Evolutionary conservation across 2,329 filamentous ascomycete genomes (phyloP).

Genomic region (Colletotrichum incanum): DNA sequence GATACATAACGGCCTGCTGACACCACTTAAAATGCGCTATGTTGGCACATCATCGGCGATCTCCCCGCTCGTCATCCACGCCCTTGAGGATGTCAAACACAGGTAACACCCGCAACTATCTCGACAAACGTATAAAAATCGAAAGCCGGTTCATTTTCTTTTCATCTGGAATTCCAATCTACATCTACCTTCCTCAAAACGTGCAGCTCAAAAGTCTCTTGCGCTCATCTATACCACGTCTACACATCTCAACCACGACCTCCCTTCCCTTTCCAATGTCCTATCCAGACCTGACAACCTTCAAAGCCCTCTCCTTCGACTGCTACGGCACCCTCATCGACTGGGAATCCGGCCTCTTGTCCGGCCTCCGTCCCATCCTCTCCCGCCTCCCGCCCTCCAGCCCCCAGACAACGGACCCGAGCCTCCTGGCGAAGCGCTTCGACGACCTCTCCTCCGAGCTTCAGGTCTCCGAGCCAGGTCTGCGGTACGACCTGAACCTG

Average conservation of each 20-base stretch:
- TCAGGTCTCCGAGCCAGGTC: constrained; percentile 67
- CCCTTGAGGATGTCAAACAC: constrained; percentile 12
- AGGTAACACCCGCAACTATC: background rate
- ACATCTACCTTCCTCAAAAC: too few relatives aligned
- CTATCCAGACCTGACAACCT: constrained; percentile 43
- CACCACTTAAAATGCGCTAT: background rate
- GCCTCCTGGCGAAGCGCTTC: constrained; percentile 58
- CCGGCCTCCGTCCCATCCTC: constrained; percentile 66
- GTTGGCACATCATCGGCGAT: background rate
- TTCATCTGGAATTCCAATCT: too few relatives aligned
- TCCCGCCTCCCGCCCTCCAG: constrained; percentile 58
- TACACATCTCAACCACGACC: too few relatives aligned
- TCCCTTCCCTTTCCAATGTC: constrained; percentile 12
- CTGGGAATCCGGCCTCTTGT: constrained; percentile 79
- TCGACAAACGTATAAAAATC: background rate
- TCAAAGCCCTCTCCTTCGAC: constrained; percentile 76
- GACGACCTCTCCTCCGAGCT: constrained; percentile 63
- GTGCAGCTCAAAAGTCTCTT: too few relatives aligned
- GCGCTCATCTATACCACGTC: too few relatives aligned
- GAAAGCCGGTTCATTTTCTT: too few relatives aligned
- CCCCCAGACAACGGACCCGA: constrained; percentile 54
- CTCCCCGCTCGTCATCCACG: constrained; percentile 36
- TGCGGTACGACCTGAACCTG: constrained; percentile 73
- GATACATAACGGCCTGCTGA: background rate
- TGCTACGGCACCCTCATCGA: constrained; percentile 86